These are phyloP conservation scores for Pyrenochaeta sp. DNA, from an alignment of 2,329 filamentous ascomycete species.

Conservation along the genomic window DNA sequence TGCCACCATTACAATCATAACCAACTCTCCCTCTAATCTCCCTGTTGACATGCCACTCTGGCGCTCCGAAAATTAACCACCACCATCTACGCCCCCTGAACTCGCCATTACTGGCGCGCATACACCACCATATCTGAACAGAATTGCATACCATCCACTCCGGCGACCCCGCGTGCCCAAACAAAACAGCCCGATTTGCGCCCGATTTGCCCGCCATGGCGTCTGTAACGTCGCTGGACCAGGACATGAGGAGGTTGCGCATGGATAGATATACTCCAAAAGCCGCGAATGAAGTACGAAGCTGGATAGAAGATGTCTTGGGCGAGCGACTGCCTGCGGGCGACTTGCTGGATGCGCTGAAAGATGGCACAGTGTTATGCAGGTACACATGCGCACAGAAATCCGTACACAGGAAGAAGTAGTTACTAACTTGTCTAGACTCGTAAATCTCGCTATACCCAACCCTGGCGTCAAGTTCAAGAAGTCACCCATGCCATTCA, in stretches of 20 bases:
- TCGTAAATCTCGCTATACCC: conserved; percentile 81
- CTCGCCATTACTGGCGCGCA: conserved; percentile 1
- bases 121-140: neutral
- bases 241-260: conserved; percentile 92
- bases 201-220: conserved; percentile 69
- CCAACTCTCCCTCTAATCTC: conserved; percentile 13
- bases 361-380: conserved; percentile 92
- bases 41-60: conserved; percentile 11
- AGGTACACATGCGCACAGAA: conserved; percentile 66
- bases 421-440: conserved; percentile 58
- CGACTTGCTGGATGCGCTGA: conserved; percentile 85
- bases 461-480: conserved; percentile 88
- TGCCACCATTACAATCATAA: conserved; percentile 9
- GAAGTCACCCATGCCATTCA: conserved; percentile 92
- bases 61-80: conserved; percentile 4
- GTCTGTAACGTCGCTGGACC: conserved; percentile 91
- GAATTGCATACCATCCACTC: neutral
- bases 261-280: conserved; percentile 91
- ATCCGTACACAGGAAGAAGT: neutral
- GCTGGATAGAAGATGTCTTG: conserved; percentile 85
- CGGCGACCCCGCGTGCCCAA: conserved; percentile 11
- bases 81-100: neutral
- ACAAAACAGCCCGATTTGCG: conserved; percentile 19
- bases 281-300: conserved; percentile 82
- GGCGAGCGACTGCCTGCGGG: conserved; percentile 74